Conservation (phyloP, 306 rosid species). For the Cicer bijugum region DNA sequence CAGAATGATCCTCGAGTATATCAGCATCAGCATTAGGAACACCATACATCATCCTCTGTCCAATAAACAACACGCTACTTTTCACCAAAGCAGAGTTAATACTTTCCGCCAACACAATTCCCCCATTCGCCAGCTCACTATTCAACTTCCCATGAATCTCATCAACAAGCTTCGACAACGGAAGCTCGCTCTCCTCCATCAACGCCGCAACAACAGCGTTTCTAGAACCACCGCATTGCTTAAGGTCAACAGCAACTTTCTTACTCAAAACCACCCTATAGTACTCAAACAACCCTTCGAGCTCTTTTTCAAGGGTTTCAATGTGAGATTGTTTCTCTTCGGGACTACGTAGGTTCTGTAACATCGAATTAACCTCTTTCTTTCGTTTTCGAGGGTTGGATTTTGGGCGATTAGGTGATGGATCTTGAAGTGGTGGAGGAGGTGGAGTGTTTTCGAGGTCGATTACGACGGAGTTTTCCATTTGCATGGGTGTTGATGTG, state of each 20-base stretch:
- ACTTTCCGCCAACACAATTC: slow-evolving; percentile 40
- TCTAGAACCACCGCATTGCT: slow-evolving; percentile 47
- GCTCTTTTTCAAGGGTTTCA: slow-evolving; percentile 58
- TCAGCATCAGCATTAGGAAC: slow-evolving; percentile 83
- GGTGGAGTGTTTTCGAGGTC: slow-evolving; percentile 39
- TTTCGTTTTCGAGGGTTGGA: slow-evolving; percentile 60
- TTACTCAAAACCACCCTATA: slow-evolving; percentile 55
- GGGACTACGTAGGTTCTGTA: slow-evolving; percentile 42
- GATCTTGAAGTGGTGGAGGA: slow-evolving; percentile 43
- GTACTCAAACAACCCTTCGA: slow-evolving; percentile 61
- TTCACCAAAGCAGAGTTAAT: slow-evolving; percentile 72
- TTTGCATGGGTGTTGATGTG: slow-evolving; percentile 26
- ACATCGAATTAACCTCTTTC: slow-evolving; percentile 51
- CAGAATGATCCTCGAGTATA: slow-evolving; percentile 77
- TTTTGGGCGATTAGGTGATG: slow-evolving; percentile 45
- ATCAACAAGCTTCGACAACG: slow-evolving; percentile 73
- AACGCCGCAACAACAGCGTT: slow-evolving; percentile 62
- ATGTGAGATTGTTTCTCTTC: slow-evolving; percentile 57
- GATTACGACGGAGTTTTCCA: slow-evolving; percentile 42
- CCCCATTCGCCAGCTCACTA: slow-evolving; percentile 31
- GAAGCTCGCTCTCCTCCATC: slow-evolving; percentile 81
- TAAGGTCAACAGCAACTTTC: slow-evolving; percentile 50
- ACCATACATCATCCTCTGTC: slow-evolving; percentile 82
- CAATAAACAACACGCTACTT: slow-evolving; percentile 65
- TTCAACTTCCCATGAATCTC: slow-evolving; percentile 57